Evolutionary conservation across 768 basidiomycete genomes (phyloP), one percentile per base, ranked within the genome.

Genomic region (Amanita subjunquillea): DNA sequence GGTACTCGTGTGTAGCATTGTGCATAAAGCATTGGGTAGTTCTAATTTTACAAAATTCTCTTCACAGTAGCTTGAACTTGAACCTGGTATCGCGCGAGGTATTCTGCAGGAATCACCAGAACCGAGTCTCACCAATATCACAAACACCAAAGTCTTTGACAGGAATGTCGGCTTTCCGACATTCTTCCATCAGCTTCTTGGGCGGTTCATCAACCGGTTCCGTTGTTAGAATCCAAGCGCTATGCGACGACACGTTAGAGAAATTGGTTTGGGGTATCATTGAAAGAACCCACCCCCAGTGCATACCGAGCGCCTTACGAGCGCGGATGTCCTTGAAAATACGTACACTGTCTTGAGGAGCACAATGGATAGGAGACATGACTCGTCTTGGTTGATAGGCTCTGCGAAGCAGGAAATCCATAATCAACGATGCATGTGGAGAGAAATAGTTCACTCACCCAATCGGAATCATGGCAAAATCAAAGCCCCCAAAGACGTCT

Each of bases 381-480:
- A 72, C 69, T 29, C 65, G 59, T n/a, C 79, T 68, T 1, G 83
- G 82, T 4, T 63, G 54, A 63, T 83, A 85, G 6, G 80, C 82
- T 3, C 86, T 85, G 65, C 27, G 50, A 38, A 25, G 30, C 34
- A 25, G 4, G 23, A 30, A 1, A 17, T 32, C 40, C 13, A 29
- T 10, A 30, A 40, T 42, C 12, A 7, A 36, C 15, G 22, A 40
- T 13, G 13, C 13, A 64, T 63, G 48, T 65, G 41, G n/a, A 60
- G 62, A 23, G 65, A 0, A 40, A 12, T 2, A 42, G 45, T 23
- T 36, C 34, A 64, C 61, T 60, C 67, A 76, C 74, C 82, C 77
- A n/a, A 85, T 85, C 0, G 86, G 85, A 54, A 88, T 81, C 63
- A 86, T 62, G 3, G 82, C 82, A 30, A 87, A 65, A 60, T 87